Base-by-base conservation (phyloP, 192 early-diverging fungal genomes). In the Entomortierella chlamydospora region DNA sequence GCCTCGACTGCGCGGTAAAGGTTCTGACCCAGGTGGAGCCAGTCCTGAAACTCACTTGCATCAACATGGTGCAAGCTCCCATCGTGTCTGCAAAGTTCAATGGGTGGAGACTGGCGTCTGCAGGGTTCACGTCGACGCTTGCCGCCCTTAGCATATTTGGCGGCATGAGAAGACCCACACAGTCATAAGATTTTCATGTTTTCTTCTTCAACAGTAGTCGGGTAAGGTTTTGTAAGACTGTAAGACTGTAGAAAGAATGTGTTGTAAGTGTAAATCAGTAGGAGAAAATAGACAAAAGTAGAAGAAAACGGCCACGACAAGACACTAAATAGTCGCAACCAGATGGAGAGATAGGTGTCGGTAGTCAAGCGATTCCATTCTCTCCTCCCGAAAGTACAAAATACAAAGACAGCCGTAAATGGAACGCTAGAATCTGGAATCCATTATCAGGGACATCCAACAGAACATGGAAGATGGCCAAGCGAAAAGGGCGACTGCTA, bases 11-110 rank as follows among this genome's bases (percentile, higher is more conserved):
- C 34, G 7, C 55, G 57, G 28, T 5, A 23, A 18, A 65, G 11
- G 13, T 31, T 25, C 15, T n/a, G 11, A 26, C 68, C 68, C 18
- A 70, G 61, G 33, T 66, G 57, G 11, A 70, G 4, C 76, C 76
- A 79, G 1, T 70, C 51, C 20, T 65, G 42, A 29, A 79, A 4
- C 49, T 79, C 59, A 0, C 12, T 33, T 57, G 37, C 43, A 13
- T 60, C 50, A 0, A 79, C 25, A 10, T 66, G 41, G 1, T 49
- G 52, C 5, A 79, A 31, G 31, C 33, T 58, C 6, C 37, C 12
- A 78, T 66, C 57, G 66, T 43, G 6, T 26, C 41, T 0, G 18
- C 33, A 13, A 78, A 45, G 29, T 65, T 58, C 11, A 70, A 34
- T 9, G 74, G 47, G 11, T 31, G 25, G 20, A 70, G 22, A 0